Conservation (phyloP, 768 basidiomycete species). For the Boletus pseudo-olivaceus region DNA sequence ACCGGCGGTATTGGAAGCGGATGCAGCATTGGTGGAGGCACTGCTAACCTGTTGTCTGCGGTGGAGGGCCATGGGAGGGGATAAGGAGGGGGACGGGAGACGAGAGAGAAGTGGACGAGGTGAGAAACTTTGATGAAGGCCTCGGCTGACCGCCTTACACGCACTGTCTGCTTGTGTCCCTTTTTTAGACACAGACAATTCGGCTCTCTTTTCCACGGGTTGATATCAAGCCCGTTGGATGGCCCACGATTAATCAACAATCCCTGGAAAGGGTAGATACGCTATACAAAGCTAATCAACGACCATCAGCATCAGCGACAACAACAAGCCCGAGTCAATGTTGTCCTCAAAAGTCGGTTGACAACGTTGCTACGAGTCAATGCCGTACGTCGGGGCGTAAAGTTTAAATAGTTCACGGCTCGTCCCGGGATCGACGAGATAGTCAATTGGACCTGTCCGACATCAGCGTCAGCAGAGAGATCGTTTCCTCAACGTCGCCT, state of each 20-base stretch:
- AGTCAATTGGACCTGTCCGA: neutral
- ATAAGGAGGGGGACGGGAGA: neutral
- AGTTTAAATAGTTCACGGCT: neutral
- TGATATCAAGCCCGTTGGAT: neutral
- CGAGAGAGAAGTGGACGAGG: neutral
- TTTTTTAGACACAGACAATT: constrained; percentile 10
- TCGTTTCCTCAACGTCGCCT: no score
- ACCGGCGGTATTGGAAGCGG: neutral
- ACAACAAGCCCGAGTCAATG: no score
- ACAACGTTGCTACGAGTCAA: no score
- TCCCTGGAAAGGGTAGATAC: no score
- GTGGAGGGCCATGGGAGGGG: constrained; percentile 14
- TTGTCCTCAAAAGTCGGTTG: no score
- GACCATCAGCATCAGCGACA: no score
- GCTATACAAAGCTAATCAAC: neutral
- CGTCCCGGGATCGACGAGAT: no score
- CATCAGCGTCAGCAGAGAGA: neutral
- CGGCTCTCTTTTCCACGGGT: neutral
- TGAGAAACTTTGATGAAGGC: neutral
- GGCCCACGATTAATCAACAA: neutral
- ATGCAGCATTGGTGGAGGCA: neutral
- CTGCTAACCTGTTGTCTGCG: constrained; percentile 23
- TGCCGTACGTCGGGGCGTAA: neutral
- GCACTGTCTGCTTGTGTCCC: neutral
- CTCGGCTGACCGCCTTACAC: constrained; percentile 15